Percentiles rank a stretch among this genome's conserved stretches.
Conservation (phyloP, 345 rosid species). For the Corchorus capsularis region DNA sequence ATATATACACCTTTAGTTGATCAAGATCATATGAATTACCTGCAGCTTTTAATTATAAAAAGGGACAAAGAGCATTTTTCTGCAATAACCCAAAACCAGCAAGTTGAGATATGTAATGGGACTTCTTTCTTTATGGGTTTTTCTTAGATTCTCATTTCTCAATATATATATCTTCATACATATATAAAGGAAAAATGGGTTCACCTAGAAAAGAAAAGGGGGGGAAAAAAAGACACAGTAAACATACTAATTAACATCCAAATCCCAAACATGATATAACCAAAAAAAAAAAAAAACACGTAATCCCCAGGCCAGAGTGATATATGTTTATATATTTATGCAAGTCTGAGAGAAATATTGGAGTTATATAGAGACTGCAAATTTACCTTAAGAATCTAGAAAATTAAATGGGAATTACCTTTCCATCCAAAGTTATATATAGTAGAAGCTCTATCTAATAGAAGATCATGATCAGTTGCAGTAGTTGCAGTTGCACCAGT, state of each 20-base stretch:
- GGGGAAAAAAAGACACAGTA: no score
- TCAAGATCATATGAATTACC: no score
- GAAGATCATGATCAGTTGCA: conserved; percentile 2
- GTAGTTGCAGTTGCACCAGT: conserved; percentile 26
- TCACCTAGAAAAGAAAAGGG: neutral
- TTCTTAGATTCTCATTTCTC: neutral
- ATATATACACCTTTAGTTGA: no score
- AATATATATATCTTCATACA: neutral
- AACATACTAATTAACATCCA: no score
- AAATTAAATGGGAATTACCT: conserved; percentile 12
- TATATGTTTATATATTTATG: neutral
- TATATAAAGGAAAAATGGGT: no score
- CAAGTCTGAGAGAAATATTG: neutral
- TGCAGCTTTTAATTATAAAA: no score
- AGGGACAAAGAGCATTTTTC: no score
- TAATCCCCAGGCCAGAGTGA: no score
- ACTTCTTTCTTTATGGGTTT: no score
- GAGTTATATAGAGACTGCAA: neutral
- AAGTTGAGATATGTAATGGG: no score
- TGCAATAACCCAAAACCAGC: no score
- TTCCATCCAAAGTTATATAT: conserved; percentile 17
- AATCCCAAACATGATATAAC: conserved; percentile 26
- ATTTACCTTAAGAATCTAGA: conserved; percentile 7
- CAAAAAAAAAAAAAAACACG: no score
- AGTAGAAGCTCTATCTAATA: conserved; percentile 19